These are phyloP conservation scores for Litchi chinensis DNA, from an alignment of 345 rosid species.

Conservation along the genomic window DNA sequence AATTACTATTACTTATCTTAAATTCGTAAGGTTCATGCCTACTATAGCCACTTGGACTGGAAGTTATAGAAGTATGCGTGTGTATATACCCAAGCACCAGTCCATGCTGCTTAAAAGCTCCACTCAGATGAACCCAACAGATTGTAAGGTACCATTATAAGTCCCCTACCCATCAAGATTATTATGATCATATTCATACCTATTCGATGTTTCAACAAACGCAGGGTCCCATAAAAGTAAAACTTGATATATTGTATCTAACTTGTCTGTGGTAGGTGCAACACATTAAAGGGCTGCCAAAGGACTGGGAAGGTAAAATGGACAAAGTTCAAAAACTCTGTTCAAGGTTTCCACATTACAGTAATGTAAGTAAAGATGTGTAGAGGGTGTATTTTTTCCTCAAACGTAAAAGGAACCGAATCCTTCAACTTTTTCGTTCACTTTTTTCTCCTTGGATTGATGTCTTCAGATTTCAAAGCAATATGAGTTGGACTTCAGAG, in stretches of 20 bases:
- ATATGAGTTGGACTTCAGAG: constrained; percentile 83
- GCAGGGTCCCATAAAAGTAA: background rate
- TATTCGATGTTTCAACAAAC: background rate
- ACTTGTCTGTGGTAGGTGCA: constrained; percentile 47
- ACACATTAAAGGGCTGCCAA: constrained; percentile 60
- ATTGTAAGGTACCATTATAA: background rate
- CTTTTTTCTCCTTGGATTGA: background rate
- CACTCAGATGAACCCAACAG: constrained; percentile 47
- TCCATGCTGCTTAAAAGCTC: constrained; percentile 63
- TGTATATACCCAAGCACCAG: constrained; percentile 72
- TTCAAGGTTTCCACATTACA: constrained; percentile 75
- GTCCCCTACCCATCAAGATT: background rate
- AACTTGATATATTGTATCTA: background rate
- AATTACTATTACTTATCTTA: background rate
- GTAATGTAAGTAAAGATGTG: constrained; percentile 51
- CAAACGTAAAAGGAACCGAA: background rate
- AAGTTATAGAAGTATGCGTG: constrained; percentile 74
- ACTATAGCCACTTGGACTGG: constrained; percentile 88
- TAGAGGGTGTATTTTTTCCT: background rate
- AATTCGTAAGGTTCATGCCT: constrained; percentile 63
- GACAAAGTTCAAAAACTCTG: constrained; percentile 62
- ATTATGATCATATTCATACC: background rate
- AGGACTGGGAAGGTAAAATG: constrained; percentile 61
- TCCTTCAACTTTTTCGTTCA: background rate
- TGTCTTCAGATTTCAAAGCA: constrained; percentile 56